A percentile compares a stretch with the other conserved stretches of the same genome.
Conservation (phyloP, 768 basidiomycete species). For the Kwoniella bestiolae region DNA sequence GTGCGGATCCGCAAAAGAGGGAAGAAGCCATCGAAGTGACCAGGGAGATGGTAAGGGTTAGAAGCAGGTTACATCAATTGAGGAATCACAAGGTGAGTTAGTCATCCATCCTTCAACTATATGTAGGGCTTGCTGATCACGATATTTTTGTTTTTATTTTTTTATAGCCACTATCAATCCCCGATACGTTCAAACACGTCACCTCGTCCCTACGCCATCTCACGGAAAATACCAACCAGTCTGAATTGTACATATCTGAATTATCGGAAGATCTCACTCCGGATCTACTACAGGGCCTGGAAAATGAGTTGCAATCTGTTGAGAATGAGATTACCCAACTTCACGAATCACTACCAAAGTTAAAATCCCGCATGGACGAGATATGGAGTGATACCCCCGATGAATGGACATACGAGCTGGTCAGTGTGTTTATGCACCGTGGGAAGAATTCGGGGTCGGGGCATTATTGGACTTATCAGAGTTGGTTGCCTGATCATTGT, state of each 20-base stretch:
- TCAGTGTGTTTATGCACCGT: constrained; percentile 90
- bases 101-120: no score
- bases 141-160: not conserved
- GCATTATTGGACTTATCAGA: constrained; percentile 95
- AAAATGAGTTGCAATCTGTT: constrained; percentile 27
- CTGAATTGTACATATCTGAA: not conserved
- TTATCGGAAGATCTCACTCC: constrained; percentile 24
- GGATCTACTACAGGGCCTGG: constrained; percentile 42
- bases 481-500: constrained; percentile 74
- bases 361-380: constrained; percentile 62
- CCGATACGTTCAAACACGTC: constrained; percentile 41
- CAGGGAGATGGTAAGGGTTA: constrained; percentile 65
- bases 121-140: no score
- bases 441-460: constrained; percentile 57
- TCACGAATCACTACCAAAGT: constrained; percentile 30
- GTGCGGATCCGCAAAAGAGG: constrained; percentile 72
- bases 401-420: constrained; percentile 74
- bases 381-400: constrained; percentile 74
- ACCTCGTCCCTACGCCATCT: constrained; percentile 16
- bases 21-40: constrained; percentile 73
- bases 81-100: constrained; percentile 71
- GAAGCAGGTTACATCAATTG: constrained; percentile 71
- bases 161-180: constrained; percentile 43
- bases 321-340: constrained; percentile 34
- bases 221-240: not conserved